Evolutionary conservation across 2,329 filamentous ascomycete species (phyloP), one percentile per base, ranked within the genome.

Genomic region (Fonsecaea multimorphosa): DNA sequence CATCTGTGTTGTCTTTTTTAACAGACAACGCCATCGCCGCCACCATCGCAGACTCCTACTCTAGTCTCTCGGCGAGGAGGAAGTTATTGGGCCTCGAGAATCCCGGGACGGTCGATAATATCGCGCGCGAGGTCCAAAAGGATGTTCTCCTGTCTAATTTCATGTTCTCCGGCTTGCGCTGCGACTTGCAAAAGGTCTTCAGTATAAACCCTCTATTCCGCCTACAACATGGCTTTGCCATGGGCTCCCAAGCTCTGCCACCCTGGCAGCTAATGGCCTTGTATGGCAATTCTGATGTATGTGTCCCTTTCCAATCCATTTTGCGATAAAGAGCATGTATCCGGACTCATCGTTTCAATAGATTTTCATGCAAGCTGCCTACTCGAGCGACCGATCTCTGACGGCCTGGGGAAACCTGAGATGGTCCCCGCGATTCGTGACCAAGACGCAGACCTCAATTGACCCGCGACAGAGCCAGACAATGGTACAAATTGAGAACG

Each of bases 81-180:
- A 91, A 89, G 73, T 90, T 91, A 80, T 86, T 99, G 71, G 94
- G 93, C 69, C 85, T 99, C 73, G 86, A 89, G 72, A 98, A 98
- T 81, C 95, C 95, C 46, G 95, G 95, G 74, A 93, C 91, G 59
- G 89, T 97, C 72, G 95, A 99, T 81, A 89, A 89, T 76, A 89
- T 97, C 78, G 87, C 91, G 73, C 89, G 91, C 78, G 95, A 99
- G 84, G 93, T 97, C 69, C 90, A 96, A 83, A 93, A 93, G 81
- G 93, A 97, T 86, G 93, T 97, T 74, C 90, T 98, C 78, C 88
- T 97, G 75, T 95, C 90, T 82, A 97, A 97, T 84, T 91, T 92
- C 80, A 96, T 95, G 88, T 98, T 99, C 84, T 91, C 92, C 52
- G 95, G 95, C 75, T 86, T 99, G 79, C 91, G 94, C 77, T 96